A percentile compares a stretch with the other conserved stretches of the same genome.
Conservation (phyloP, 2,329 filamentous ascomycete genomes). For the Talaromyces atroroseus region DNA sequence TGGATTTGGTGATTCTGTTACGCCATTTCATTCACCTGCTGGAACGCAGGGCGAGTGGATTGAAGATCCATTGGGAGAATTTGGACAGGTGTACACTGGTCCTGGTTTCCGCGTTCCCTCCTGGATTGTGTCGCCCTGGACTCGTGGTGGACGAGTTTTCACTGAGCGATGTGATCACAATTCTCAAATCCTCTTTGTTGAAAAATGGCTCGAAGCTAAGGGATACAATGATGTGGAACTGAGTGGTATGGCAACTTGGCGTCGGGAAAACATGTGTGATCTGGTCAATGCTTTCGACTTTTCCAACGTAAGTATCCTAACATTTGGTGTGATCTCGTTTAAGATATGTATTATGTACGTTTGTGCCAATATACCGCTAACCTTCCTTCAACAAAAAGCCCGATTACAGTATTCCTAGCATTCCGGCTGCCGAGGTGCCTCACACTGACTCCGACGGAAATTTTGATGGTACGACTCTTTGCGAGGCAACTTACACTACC, state of each 20-base stretch:
- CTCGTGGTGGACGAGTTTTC: slow-evolving; percentile 49
- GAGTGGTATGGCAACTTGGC: slow-evolving; percentile 42
- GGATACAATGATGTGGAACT: slow-evolving; percentile 35
- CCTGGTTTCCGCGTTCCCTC: slow-evolving; percentile 50
- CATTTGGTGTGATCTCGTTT: background rate
- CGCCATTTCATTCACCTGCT: slow-evolving; percentile 46
- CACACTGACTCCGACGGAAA: slow-evolving; percentile 38
- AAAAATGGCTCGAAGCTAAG: slow-evolving; percentile 45
- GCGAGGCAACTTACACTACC: slow-evolving; percentile 35
- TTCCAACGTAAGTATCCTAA: slow-evolving; percentile 23
- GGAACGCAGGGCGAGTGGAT: slow-evolving; percentile 51
- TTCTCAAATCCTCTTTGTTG: slow-evolving; percentile 52
- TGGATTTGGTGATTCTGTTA: slow-evolving; percentile 52
- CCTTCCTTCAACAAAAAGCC: slow-evolving; percentile 27
- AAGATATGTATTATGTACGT: background rate
- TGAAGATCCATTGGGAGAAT: slow-evolving; percentile 39
- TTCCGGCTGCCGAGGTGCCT: slow-evolving; percentile 43
- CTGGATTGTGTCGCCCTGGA: slow-evolving; percentile 54
- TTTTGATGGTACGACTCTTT: slow-evolving; percentile 43
- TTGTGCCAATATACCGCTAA: background rate
- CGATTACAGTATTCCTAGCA: slow-evolving; percentile 43
- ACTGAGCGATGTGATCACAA: slow-evolving; percentile 53
- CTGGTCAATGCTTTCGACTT: slow-evolving; percentile 43
- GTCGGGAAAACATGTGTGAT: slow-evolving; percentile 45
- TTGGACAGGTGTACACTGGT: slow-evolving; percentile 41